Evolutionary conservation across 805 yeast species (phyloP).

Genomic region (Candida taoyuanica): DNA sequence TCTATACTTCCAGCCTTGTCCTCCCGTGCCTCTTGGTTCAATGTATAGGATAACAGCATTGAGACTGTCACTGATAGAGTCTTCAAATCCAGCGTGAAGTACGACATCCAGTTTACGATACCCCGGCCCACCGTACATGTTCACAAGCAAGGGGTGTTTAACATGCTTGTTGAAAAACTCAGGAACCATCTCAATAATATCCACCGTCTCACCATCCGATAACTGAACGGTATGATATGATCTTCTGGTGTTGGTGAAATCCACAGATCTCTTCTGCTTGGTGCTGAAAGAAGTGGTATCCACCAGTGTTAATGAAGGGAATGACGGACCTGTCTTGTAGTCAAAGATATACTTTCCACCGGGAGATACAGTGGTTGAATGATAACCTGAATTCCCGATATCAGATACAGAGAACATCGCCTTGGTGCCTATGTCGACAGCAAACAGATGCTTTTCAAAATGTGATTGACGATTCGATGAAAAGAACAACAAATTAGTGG

Average conservation of each 20-base stretch:
- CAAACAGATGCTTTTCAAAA: conserved; percentile 50
- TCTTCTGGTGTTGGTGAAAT: conserved; percentile 16
- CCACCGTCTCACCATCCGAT: conserved; percentile 30
- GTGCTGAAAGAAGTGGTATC: conserved; percentile 6
- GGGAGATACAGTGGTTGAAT: conserved; percentile 48
- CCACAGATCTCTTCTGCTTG: conserved; percentile 9
- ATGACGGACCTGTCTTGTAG: conserved; percentile 24
- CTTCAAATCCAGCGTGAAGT: conserved; percentile 52
- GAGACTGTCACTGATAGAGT: conserved; percentile 49
- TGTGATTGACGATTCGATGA: conserved; percentile 51
- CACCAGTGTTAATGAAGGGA: conserved; percentile 16
- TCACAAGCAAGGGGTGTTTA: conserved; percentile 61
- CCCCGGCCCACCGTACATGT: conserved; percentile 81
- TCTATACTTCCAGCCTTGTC: conserved; percentile 63
- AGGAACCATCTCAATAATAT: conserved; percentile 62
- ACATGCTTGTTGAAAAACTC: conserved; percentile 41
- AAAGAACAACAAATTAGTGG: conserved; percentile 47
- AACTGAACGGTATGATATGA: conserved; percentile 22
- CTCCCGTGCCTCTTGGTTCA: conserved; percentile 85
- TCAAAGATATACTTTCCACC: conserved; percentile 50
- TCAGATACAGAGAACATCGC: conserved; percentile 27
- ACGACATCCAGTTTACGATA: conserved; percentile 50
- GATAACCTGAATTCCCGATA: conserved; percentile 39
- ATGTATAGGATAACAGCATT: conserved; percentile 60
- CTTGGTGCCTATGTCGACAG: conserved; percentile 36